Base-by-base conservation (phyloP, 345 rosid genomes). In the Arabidopsis arenosa region DNA sequence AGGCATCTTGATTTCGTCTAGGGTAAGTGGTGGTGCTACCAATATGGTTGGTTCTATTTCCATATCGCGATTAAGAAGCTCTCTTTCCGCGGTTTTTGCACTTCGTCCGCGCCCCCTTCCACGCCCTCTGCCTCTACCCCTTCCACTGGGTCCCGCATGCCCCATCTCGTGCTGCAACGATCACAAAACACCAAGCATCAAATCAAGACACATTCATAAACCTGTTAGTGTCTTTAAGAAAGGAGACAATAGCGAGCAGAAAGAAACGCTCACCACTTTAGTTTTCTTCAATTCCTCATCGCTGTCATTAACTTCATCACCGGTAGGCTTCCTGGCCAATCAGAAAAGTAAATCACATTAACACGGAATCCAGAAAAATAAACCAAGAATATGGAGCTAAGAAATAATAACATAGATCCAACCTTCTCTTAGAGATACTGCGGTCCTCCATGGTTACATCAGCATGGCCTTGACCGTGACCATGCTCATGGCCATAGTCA, bases 81-180 rank as follows among this genome's bases (percentile, higher is more conserved):
- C 96, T 80, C 77, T 86, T 63, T 94, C 98, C 1, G 48, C 60
- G 73, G 81, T 80, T 72, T 87, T 81, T 65, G 86, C 82, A 80
- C 88, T 85, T 60, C 97, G 81, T 35, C 97, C 97, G 10, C 96
- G 96, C 54, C 98, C 98, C 63, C 97, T 85, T 73, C 98, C 98
- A 56, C 98, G 87, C 45, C 98, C 97, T 37, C 97, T 86, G 56
- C 98, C 98, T 78, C 97, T 86, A 43, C 97, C 97, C 72, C 93
- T 84, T 79, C 93, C 93, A 47, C 93, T 88, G 39, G 87, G 63
- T 61, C 97, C 85, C 1, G 85, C 79, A 79, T 86, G 90, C 56
- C 86, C 83, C 72, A 57, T 79, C 73, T 94, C 97, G 17, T 78
- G 88, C 97, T 95, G 90, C 73, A 85, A 32, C 63, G 9, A 80